phyloP scores from a whole-genome alignment of 345 rosid genomes.

The Ceriops tagal region DNA sequence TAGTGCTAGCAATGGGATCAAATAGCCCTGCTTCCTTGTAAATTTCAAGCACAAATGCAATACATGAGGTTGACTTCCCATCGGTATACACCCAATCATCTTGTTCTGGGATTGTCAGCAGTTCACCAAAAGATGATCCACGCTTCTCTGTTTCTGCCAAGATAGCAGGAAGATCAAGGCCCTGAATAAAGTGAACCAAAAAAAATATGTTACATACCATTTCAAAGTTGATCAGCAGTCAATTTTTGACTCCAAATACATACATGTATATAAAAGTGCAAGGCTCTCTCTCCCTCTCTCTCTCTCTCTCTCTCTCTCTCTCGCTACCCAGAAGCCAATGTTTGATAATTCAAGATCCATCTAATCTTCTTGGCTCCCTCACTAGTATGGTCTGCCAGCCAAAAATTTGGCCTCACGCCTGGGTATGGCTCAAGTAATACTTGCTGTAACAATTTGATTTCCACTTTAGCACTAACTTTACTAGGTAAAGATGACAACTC shows the following conservation, averaged over 20 bases:
- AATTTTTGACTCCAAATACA: background rate
- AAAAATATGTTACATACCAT: background rate
- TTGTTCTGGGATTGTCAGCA: conserved; percentile 87
- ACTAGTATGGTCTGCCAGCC: background rate
- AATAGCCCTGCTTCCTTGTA: conserved; percentile 94
- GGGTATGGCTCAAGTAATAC: background rate
- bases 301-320: too few species aligned
- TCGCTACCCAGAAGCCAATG: background rate
- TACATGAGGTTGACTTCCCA: conserved; percentile 90
- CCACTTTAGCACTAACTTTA: too few species aligned
- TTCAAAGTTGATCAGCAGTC: conserved; percentile 8
- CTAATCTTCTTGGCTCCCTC: background rate
- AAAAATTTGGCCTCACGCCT: background rate
- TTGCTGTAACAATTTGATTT: too few species aligned
- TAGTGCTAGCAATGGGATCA: conserved; percentile 52
- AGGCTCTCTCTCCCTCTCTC: too few species aligned
- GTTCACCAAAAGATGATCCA: conserved; percentile 77
- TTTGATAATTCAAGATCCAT: background rate
- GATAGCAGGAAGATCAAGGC: conserved; percentile 72
- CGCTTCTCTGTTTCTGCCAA: conserved; percentile 81
- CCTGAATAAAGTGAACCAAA: conserved; percentile 40
- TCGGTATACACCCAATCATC: conserved; percentile 91
- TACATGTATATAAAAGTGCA: background rate
- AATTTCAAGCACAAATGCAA: conserved; percentile 89
- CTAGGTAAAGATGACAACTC: background rate